Percentiles rank a stretch among this genome's conserved stretches.
Conservation (phyloP, 768 basidiomycete species). For the Tylopilus plumbeoviolaceoides region DNA sequence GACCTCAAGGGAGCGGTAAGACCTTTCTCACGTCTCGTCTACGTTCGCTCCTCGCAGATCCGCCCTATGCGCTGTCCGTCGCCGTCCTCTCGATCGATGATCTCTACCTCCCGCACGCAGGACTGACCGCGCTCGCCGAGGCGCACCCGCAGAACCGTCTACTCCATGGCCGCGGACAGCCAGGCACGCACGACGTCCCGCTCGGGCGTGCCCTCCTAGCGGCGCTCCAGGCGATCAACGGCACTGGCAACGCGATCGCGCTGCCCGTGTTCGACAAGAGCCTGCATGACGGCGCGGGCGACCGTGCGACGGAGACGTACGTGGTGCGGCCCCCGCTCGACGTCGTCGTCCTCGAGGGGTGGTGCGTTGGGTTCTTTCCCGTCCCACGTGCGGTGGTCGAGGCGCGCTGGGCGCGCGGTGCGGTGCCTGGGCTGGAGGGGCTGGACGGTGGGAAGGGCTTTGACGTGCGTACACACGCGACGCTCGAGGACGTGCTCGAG, state of each 20-base stretch:
- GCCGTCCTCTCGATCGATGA: constrained; percentile 78
- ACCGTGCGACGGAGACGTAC: constrained; percentile 51
- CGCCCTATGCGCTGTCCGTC: constrained; percentile 50
- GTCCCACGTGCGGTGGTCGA: constrained; percentile 49
- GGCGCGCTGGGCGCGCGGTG: constrained; percentile 42
- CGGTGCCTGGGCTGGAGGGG: constrained; percentile 23
- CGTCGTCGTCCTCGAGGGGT: constrained; percentile 91
- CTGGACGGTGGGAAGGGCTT: constrained; percentile 9
- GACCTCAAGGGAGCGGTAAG: constrained; percentile 94
- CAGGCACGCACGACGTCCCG: constrained; percentile 83
- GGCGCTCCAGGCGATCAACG: constrained; percentile 44
- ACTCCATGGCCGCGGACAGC: constrained; percentile 82
- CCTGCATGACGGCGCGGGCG: constrained; percentile 74
- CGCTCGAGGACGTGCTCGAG: constrained; percentile 51
- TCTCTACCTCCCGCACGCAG: constrained; percentile 74
- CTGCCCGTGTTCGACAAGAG: constrained; percentile 90
- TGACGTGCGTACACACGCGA: constrained; percentile 34
- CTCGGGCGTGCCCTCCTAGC: constrained; percentile 56
- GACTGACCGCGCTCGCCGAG: constrained; percentile 51
- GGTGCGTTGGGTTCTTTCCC: constrained; percentile 88
- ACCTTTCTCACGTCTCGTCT: constrained; percentile 70
- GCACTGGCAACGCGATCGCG: constrained; percentile 31
- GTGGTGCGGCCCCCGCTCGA: constrained; percentile 56
- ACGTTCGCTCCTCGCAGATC: constrained; percentile 36
- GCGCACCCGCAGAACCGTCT: constrained; percentile 53